These are phyloP conservation scores for Candida odintsovae DNA, from an alignment of 805 yeast species.

Conservation along the genomic window DNA sequence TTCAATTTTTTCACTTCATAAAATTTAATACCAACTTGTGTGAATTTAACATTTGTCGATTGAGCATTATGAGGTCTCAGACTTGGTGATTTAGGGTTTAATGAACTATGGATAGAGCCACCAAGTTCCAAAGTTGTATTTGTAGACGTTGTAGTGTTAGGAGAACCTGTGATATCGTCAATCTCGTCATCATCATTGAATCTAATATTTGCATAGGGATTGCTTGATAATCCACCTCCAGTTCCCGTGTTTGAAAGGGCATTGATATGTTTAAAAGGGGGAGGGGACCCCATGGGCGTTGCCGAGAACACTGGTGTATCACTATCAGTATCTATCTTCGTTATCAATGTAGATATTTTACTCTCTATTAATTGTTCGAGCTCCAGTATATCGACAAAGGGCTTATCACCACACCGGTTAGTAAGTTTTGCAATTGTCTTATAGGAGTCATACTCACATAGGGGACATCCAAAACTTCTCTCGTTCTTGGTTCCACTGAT, in stretches of 20 bases:
- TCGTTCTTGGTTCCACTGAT: slow-evolving; percentile 46
- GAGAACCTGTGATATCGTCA: slow-evolving; percentile 3
- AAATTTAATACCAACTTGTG: slow-evolving; percentile 34
- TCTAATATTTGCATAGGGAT: slow-evolving; percentile 15
- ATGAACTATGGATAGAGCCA: background rate
- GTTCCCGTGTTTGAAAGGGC: slow-evolving; percentile 1
- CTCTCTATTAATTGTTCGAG: slow-evolving; percentile 38
- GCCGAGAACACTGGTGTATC: slow-evolving; percentile 12
- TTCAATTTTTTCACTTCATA: slow-evolving; percentile 34
- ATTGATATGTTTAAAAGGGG: slow-evolving; percentile 6
- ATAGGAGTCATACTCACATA: slow-evolving; percentile 31
- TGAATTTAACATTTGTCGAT: slow-evolving; percentile 18
- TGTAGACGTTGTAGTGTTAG: background rate
- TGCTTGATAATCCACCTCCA: background rate
- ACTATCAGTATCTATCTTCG: slow-evolving; percentile 18
- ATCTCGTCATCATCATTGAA: slow-evolving; percentile 11
- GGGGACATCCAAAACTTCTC: slow-evolving; percentile 52
- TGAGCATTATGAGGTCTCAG: slow-evolving; percentile 2
- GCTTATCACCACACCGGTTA: slow-evolving; percentile 16
- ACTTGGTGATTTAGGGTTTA: slow-evolving; percentile 5
- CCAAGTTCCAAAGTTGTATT: slow-evolving; percentile 1
- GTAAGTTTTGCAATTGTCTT: too few relatives aligned
- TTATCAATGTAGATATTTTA: slow-evolving; percentile 27
- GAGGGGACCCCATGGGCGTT: slow-evolving; percentile 21
- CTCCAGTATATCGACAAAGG: slow-evolving; percentile 42